Evolutionary conservation across 2,329 filamentous ascomycete species (phyloP), one percentile per base, ranked within the genome.

Genomic region (Tolypocladium cylindrosporum): DNA sequence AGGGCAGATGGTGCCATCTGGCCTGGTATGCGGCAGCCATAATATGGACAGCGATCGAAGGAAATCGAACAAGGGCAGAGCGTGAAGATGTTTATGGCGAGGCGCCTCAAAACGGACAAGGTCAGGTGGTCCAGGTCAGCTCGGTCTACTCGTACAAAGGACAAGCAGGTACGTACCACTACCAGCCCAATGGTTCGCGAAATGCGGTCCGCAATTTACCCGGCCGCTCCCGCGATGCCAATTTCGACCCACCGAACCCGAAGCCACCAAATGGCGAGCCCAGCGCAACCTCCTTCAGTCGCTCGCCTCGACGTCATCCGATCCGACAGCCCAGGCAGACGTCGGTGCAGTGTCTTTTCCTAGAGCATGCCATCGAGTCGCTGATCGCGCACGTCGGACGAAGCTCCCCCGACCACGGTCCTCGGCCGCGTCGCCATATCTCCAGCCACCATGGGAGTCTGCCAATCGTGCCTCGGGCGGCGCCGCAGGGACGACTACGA

Each of bases 401-500:
- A 51, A 39, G 37, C 55, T 34, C 39, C 41, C 11, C n/a, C 50
- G 24, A 36, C 16, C 13, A 34, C 45, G 45, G 45, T 41, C 27
- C 51, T 19, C 45, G 45, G 16, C 14, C 27, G 27, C 16, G 14
- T n/a, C 45, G 16, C 45, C 27, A 3, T 24, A 27, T 57, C 19
- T 24, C 31, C 52, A 39, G 53, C 51, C 57, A 71, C 55, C 61
- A 86, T 86, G 84, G 84, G 84, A 60, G 76, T 77, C 69, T 86
- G 83, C 70, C 75, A 79, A 61, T 86, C 83, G 58, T 87, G 84
- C 66, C 72, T 87, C 51, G 82, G 83, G 61, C 70, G 74, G 62
- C 75, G 77, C 57, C 74, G 75, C 56, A 74, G 73, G 62, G 79
- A 83, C 61, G 70, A 73, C 39, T 79, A 79, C 59, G 81, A 84